Evolutionary conservation across 257 asterid species (phyloP), one percentile per base, ranked within the genome.

Genomic region (Solanum chilense): DNA sequence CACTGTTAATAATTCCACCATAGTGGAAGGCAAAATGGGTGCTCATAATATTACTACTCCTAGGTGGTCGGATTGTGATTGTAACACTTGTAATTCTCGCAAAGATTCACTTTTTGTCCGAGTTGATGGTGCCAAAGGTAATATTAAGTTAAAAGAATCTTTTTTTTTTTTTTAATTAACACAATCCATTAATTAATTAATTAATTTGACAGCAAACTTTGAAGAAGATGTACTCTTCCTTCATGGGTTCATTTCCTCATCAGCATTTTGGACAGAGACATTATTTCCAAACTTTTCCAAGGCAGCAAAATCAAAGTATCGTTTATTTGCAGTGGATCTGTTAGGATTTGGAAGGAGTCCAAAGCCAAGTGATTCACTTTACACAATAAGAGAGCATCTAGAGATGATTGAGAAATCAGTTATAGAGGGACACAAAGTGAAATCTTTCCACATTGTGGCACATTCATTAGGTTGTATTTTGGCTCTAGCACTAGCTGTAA

Each of bases 261-360:
- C 99, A 1, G 93, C 94, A 1, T 97, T 97, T 86, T 97, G 99
- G 99, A 97, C 94, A 0, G 99, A 97, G 88, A 97, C 99, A 1
- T 42, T 97, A 14, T 97, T 96, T 84, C 99, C 99, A 0, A 93
- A 97, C 80, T 93, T 97, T 68, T 94, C 99, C 1, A 87, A 92
- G 75, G 85, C 90, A 0, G 95, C 98, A 0, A 97, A 92, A 87
- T 89, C 96, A 0, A 97, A 92, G 88, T 97, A 97, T 81, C 89
- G 99, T 77, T 91, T 97, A 6, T 90, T 96, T 2, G 99, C 99
- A 0, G 96, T 97, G 74, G 99, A 97, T 92, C 92, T 97, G 68
- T 92, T 97, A 0, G 99, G 99, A 1, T 97, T 97, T 70, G 99
- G 99, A 33, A 89, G 96, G 66, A 97, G 99, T 90, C 99, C 99